A percentile compares a stretch with the other conserved stretches of the same genome.
phyloP scores from a whole-genome alignment of 768 basidiomycete genomes.

The Mycena rosella region DNA sequence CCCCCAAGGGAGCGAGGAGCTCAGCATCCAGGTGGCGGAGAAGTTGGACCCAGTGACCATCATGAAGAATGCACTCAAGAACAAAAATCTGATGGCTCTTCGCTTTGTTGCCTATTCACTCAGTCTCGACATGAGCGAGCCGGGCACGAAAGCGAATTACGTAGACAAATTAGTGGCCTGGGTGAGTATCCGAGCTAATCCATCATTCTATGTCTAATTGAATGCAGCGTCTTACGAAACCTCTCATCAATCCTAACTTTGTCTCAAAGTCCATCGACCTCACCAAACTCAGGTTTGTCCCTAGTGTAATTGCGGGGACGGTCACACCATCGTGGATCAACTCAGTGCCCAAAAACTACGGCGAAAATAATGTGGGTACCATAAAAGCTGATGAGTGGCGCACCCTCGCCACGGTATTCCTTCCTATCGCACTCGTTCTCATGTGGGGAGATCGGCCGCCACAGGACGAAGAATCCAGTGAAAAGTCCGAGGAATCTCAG shows the following conservation, averaged over 20 bases:
- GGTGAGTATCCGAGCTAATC: conserved; percentile 15
- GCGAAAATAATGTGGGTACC: conserved; percentile 44
- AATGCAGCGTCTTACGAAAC: conserved; percentile 25
- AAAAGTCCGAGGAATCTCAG: conserved; percentile 14
- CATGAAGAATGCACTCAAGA: conserved; percentile 1
- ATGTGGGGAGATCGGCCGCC: conserved; percentile 43
- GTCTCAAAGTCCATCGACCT: conserved; percentile 17
- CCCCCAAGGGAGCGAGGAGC: too few species aligned
- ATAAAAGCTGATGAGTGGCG: conserved; percentile 56
- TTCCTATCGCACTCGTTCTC: conserved; percentile 50
- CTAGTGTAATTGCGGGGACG: conserved; percentile 40
- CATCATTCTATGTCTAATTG: neutral
- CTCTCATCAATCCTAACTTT: neutral
- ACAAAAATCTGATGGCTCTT: neutral
- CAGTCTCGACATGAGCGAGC: conserved; percentile 16
- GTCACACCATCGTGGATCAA: conserved; percentile 43
- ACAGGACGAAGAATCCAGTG: conserved; percentile 21
- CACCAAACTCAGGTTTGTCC: conserved; percentile 33
- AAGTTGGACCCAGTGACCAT: neutral
- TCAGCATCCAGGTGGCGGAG: too few species aligned
- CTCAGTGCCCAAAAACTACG: conserved; percentile 45
- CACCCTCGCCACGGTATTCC: conserved; percentile 43
- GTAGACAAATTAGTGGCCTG: conserved; percentile 5
- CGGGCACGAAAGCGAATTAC: neutral
- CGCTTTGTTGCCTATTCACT: conserved; percentile 16